Base-by-base conservation (phyloP, 306 rosid genomes). In the Quercus variabilis region DNA sequence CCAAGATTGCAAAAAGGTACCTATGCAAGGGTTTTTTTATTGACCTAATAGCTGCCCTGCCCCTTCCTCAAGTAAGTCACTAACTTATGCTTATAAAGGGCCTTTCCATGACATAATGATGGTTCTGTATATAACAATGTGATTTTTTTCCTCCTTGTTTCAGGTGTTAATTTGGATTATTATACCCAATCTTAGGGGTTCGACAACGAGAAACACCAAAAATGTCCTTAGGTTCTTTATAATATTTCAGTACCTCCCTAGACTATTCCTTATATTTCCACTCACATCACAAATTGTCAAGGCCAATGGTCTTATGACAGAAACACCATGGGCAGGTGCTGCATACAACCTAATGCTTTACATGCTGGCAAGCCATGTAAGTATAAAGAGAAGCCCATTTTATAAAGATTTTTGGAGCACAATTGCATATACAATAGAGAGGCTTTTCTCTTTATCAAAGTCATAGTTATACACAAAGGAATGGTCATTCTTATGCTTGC, bases 281-380 rank as follows among this genome's bases (percentile, higher is more conserved):
- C 91, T 95, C 72, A 93, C 99, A 20, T 83, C 98, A 46, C 96
- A 91, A 87, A 93, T 95, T 65, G 88, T 93, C 1, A 90, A 90
- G 80, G 93, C 97, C 63, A 88, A 94, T 5, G 99, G 99, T 17
- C 90, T 91, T 79, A 94, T 95, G 79, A 91, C 96, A 59, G 88
- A 95, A 78, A 90, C 98, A 82, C 98, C 98, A 28, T 95, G 99
- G 99, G 98, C 96, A 20, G 99, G 98, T 17, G 99, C 99, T 74
- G 98, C 98, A 64, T 95, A 95, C 79, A 95, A 95, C 73, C 87
- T 95, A 10, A 89, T 93, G 86, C 95, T 95, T 80, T 95, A 93
- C 83, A 90, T 95, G 97, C 52, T 95, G 87, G 99, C 99, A 56
- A 95, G 99, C 91, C 99, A 95, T 88, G 99, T 95, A 82, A 90